phyloP scores from a whole-genome alignment of 768 basidiomycete genomes.

The Xanthoconium stramineum region DNA sequence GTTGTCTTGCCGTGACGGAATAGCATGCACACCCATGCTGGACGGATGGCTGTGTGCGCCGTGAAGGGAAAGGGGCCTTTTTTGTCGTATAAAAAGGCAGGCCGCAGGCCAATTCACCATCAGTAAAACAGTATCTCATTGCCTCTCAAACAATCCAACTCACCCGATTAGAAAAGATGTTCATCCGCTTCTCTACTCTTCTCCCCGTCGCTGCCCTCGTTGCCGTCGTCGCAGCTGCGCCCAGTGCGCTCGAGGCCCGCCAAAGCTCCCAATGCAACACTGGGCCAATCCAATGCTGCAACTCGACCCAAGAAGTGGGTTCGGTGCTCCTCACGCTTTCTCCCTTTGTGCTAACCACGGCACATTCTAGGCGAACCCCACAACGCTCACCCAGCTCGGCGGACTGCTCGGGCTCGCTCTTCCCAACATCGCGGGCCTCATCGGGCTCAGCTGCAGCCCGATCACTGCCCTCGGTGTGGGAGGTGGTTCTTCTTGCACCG shows the following conservation, averaged over 20 bases:
- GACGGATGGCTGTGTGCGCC: not conserved
- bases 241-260: too few relatives aligned
- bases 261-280: too few relatives aligned
- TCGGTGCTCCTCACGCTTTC: not conserved
- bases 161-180: conserved; percentile 4
- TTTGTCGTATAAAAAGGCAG: conserved; percentile 10
- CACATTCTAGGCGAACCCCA: not conserved
- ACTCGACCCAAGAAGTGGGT: not conserved
- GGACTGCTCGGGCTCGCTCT: not conserved
- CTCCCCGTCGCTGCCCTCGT: conserved; percentile 10
- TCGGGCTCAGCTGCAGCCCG: conserved; percentile 5
- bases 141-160: not conserved
- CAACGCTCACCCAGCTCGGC: not conserved
- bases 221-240: not conserved
- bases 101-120: not conserved
- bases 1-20: not conserved
- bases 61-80: not conserved
- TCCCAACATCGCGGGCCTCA: not conserved
- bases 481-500: conserved; percentile 1
- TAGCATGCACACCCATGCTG: not conserved
- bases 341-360: not conserved
- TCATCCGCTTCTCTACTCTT: conserved; percentile 1
- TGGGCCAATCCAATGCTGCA: conserved; percentile 4
- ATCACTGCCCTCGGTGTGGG: not conserved
- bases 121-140: not conserved